These are phyloP conservation scores for Colletotrichum cordylinicola DNA, from an alignment of 2,329 filamentous ascomycete species.

Conservation along the genomic window DNA sequence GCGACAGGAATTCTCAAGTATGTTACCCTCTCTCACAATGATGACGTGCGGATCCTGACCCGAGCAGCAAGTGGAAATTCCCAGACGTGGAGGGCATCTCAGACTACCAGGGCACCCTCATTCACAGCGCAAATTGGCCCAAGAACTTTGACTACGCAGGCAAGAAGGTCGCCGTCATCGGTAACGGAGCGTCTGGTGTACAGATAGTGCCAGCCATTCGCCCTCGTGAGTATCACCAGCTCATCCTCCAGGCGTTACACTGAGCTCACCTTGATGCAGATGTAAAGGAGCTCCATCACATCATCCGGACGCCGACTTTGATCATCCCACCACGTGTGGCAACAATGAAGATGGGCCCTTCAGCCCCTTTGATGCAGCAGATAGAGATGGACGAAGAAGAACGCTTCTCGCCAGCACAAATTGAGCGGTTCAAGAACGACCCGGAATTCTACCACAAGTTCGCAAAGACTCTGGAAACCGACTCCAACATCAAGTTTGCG, in stretches of 20 bases:
- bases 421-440: constrained; percentile 52
- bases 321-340: constrained; percentile 41
- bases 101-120: constrained; percentile 50
- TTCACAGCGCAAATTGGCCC: constrained; percentile 62
- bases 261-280: constrained; percentile 31
- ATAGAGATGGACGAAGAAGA: constrained; percentile 28
- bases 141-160: constrained; percentile 51
- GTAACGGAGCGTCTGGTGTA: constrained; percentile 60
- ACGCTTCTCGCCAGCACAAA: constrained; percentile 39
- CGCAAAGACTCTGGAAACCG: constrained; percentile 50
- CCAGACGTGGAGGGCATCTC: constrained; percentile 53
- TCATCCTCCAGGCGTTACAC: neutral
- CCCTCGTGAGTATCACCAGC: constrained; percentile 35
- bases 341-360: constrained; percentile 38
- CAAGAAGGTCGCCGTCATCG: constrained; percentile 61
- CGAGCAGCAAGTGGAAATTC: constrained; percentile 55
- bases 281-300: constrained; percentile 44
- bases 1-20: constrained; percentile 60
- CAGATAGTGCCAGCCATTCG: constrained; percentile 59
- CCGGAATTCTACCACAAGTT: constrained; percentile 52
- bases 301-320: constrained; percentile 49
- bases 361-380: constrained; percentile 29
- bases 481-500: constrained; percentile 48
- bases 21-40: constrained; percentile 23
- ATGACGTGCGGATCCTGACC: constrained; percentile 16